phyloP scores from a whole-genome alignment of 345 rosid genomes.

The Zanthoxylum bungeanum region DNA sequence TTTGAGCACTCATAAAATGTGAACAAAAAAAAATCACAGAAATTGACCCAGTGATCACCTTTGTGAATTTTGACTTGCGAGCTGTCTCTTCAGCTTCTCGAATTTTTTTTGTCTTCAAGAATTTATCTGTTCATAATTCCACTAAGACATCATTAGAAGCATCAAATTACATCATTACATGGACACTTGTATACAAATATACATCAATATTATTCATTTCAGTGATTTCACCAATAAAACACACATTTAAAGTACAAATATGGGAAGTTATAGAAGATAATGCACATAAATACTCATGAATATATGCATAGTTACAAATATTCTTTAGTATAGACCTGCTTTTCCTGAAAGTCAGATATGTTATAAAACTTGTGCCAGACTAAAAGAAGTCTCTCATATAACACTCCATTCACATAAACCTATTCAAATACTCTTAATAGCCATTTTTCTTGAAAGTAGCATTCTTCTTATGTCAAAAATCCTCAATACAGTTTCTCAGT shows the following conservation, averaged over 20 bases:
- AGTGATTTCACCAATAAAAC: not conserved
- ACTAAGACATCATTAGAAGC: not conserved
- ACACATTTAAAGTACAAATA: not conserved
- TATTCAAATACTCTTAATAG: not conserved
- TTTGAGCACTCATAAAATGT: not conserved
- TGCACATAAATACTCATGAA: not conserved
- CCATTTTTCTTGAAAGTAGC: not conserved
- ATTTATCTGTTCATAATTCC: conserved; percentile 47
- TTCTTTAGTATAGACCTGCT: not conserved
- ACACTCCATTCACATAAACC: not conserved
- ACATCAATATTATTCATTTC: not conserved
- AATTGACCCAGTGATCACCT: conserved; percentile 39
- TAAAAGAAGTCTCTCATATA: not conserved
- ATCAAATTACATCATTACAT: not conserved
- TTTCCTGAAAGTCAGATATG: not conserved
- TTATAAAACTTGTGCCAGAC: not conserved
- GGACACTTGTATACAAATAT: not conserved
- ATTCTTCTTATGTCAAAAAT: not conserved
- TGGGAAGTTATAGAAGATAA: not conserved
- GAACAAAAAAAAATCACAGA: conserved; percentile 1
- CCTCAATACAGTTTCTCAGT: not conserved
- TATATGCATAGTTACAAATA: no score
- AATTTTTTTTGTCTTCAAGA: conserved; percentile 70
- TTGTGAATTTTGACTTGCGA: conserved; percentile 62
- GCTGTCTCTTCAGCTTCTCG: conserved; percentile 92